Conservation (phyloP, 164 flowering plant genomes). For the Malania oleifera region DNA sequence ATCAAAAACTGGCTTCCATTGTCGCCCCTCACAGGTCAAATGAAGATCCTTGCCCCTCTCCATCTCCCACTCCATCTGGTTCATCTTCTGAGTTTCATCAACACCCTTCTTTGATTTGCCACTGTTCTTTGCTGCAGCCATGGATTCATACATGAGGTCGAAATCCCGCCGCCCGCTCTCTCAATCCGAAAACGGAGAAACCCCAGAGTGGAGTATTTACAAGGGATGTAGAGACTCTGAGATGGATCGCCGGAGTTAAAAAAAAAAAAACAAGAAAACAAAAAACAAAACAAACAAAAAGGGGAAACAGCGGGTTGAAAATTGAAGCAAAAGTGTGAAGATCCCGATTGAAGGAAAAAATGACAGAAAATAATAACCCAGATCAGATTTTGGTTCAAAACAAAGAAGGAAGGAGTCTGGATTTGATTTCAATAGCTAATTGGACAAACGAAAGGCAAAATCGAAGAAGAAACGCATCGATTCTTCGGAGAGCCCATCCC, state of each 20-base stretch:
- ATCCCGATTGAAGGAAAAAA: slow-evolving; percentile 7
- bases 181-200: background rate
- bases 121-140: slow-evolving; percentile 28
- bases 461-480: slow-evolving; percentile 6
- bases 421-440: slow-evolving; percentile 6
- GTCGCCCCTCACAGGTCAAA: slow-evolving; percentile 23
- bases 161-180: slow-evolving; percentile 25
- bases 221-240: background rate
- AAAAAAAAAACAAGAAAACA: background rate
- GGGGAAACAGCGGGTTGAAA: no score
- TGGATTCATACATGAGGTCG: background rate
- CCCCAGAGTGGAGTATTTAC: no score
- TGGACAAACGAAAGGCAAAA: slow-evolving; percentile 18
- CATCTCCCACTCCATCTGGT: slow-evolving; percentile 23
- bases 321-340: background rate
- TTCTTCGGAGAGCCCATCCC: slow-evolving; percentile 10
- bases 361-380: slow-evolving; percentile 9
- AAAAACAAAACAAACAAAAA: slow-evolving; percentile 8
- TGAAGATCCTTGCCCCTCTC: slow-evolving; percentile 12
- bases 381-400: slow-evolving; percentile 15
- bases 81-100: slow-evolving; percentile 12
- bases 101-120: slow-evolving; percentile 31
- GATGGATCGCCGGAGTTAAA: slow-evolving; percentile 11
- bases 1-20: slow-evolving; percentile 52
- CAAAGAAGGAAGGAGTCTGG: background rate